Evolutionary conservation across 192 early-diverging fungal genomes (phyloP).

Genomic region (Backusella macrospora): DNA sequence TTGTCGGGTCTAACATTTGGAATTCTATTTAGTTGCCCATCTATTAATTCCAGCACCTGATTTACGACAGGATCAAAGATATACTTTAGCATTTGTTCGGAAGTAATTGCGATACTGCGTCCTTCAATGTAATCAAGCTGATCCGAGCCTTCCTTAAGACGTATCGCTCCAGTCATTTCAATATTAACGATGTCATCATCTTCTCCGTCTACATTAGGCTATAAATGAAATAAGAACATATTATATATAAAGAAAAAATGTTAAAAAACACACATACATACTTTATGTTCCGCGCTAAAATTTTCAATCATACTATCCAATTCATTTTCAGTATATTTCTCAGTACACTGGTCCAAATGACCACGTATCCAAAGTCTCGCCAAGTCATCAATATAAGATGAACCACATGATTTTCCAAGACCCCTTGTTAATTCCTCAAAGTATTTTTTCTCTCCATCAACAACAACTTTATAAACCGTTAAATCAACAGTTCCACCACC

Average conservation of each 20-base stretch:
- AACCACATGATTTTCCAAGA: constrained; percentile 48
- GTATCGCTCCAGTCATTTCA: neutral
- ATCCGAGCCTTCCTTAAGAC: neutral
- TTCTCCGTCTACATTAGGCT: constrained; percentile 49
- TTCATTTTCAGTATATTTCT: neutral
- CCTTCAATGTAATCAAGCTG: neutral
- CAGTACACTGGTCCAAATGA: constrained; percentile 40
- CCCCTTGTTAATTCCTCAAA: constrained; percentile 52
- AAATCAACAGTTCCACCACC: constrained; percentile 58
- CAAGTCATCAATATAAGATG: constrained; percentile 46
- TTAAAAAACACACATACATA: neutral
- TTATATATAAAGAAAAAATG: neutral
- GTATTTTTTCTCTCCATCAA: constrained; percentile 25
- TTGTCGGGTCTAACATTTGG: constrained; percentile 29
- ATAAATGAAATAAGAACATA: neutral
- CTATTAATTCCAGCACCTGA: constrained; percentile 41
- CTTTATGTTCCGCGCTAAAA: constrained; percentile 40
- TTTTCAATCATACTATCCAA: constrained; percentile 36
- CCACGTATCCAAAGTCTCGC: constrained; percentile 38
- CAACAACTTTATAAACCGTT: constrained; percentile 47
- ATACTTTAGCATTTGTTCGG: neutral
- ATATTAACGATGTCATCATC: neutral
- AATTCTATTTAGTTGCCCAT: constrained; percentile 37
- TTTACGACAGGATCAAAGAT: constrained; percentile 41
- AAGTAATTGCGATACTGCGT: neutral